Evolutionary conservation across 1,284 basidiomycete genomes (phyloP).

Genomic region (Ceratobasidium sp.): DNA sequence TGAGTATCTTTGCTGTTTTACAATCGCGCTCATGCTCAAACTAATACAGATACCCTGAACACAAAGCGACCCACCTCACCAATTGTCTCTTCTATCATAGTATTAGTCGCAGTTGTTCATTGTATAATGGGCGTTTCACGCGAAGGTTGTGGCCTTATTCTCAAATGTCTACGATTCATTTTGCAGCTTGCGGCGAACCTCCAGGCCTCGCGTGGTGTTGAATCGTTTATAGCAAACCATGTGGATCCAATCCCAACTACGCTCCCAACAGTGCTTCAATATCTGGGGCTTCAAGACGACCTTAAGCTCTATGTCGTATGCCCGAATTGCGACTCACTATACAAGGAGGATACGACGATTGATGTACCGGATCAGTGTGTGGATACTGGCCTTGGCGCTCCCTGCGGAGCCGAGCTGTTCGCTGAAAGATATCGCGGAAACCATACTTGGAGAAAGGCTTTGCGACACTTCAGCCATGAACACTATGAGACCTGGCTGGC

Average conservation of each 20-base stretch:
- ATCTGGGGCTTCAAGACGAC: too few relatives aligned
- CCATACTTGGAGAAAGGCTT: neutral
- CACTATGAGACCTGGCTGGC: constrained; percentile 26
- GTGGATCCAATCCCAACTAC: neutral
- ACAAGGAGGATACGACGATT: too few relatives aligned
- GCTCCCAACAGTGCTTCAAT: too few relatives aligned
- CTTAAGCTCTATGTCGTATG: too few relatives aligned
- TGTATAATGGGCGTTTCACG: constrained; percentile 13
- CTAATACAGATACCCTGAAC: neutral
- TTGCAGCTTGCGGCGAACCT: neutral
- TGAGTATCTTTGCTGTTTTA: too few relatives aligned
- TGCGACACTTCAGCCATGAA: constrained; percentile 16
- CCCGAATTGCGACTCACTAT: too few relatives aligned
- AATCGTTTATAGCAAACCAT: too few relatives aligned
- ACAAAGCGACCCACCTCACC: neutral
- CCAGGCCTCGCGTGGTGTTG: too few relatives aligned
- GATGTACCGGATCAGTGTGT: too few relatives aligned
- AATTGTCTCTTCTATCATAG: neutral
- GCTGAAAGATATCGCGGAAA: neutral
- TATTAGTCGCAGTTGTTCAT: neutral
- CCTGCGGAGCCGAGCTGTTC: neutral
- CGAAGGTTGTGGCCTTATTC: neutral
- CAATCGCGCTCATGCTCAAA: too few relatives aligned
- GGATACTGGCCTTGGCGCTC: too few relatives aligned
- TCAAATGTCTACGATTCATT: neutral